Evolutionary conservation across 345 rosid species (phyloP).

Genomic region (Euphorbia pulcherrima): DNA sequence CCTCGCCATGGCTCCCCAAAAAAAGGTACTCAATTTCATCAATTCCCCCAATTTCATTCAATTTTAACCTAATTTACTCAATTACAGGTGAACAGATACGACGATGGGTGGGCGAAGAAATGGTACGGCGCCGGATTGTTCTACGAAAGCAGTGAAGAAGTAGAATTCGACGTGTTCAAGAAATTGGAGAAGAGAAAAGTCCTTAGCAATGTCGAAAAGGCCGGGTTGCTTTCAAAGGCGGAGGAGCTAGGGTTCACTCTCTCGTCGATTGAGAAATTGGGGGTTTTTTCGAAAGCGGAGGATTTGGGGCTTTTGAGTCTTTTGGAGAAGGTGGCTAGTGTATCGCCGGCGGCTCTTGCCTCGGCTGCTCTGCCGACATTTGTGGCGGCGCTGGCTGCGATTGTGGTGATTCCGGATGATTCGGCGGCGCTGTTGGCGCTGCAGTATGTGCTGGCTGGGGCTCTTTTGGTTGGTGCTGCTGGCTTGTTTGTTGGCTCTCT

Average conservation of each 20-base stretch:
- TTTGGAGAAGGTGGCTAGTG: constrained; percentile 55
- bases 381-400: constrained; percentile 62
- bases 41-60: neutral
- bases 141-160: constrained; percentile 76
- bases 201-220: constrained; percentile 77
- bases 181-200: constrained; percentile 81
- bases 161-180: constrained; percentile 88
- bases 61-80: neutral
- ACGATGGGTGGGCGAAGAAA: constrained; percentile 62
- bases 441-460: constrained; percentile 65
- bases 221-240: constrained; percentile 78
- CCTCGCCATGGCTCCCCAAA: constrained; percentile 77
- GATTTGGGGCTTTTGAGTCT: constrained; percentile 79
- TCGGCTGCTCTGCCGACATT: constrained; percentile 69
- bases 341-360: constrained; percentile 65
- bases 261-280: constrained; percentile 80
- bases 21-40: constrained; percentile 47
- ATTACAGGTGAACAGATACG: constrained; percentile 68
- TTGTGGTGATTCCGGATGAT: constrained; percentile 83
- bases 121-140: constrained; percentile 94
- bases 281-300: constrained; percentile 86
- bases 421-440: constrained; percentile 55
- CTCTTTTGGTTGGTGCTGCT: constrained; percentile 58
- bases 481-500: constrained; percentile 75
- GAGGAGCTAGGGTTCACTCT: constrained; percentile 73